These are phyloP conservation scores for Colletotrichum neosansevieriae DNA, from an alignment of 2,329 filamentous ascomycete genomes.

Conservation along the genomic window DNA sequence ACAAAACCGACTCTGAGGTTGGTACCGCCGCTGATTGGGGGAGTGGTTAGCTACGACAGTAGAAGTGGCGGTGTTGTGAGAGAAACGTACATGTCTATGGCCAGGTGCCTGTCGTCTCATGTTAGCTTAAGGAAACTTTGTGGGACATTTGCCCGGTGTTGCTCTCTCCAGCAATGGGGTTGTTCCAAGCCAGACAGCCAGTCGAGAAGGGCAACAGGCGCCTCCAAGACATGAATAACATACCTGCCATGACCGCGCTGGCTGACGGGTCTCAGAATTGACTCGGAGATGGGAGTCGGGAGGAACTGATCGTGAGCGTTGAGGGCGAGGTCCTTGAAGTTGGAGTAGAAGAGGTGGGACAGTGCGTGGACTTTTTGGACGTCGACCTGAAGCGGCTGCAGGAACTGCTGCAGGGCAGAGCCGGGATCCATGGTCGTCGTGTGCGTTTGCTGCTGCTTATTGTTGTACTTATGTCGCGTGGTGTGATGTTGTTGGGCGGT, in stretches of 20 bases:
- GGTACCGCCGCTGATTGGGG: conserved; percentile 69
- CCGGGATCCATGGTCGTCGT: conserved; percentile 29
- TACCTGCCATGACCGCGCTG: conserved; percentile 61
- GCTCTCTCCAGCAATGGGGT: too few species aligned
- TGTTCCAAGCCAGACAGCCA: too few species aligned
- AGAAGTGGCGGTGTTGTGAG: neutral
- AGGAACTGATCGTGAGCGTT: conserved; percentile 68
- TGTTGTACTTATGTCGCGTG: neutral
- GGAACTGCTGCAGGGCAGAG: conserved; percentile 54
- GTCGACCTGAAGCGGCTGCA: conserved; percentile 64
- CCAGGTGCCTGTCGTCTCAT: conserved; percentile 62
- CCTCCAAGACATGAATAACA: conserved; percentile 45
- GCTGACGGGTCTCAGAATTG: conserved; percentile 63
- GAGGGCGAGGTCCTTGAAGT: conserved; percentile 64
- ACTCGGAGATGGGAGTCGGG: conserved; percentile 71
- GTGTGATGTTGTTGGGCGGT: neutral
- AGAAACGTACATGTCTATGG: conserved; percentile 72
- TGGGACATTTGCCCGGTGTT: too few species aligned
- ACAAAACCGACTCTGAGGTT: conserved; percentile 78
- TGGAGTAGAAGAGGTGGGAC: conserved; percentile 59
- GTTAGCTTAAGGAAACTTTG: conserved; percentile 27
- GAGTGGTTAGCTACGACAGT: conserved; percentile 3
- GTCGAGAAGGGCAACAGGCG: neutral
- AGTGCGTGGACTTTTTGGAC: conserved; percentile 58
- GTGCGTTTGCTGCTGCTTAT: neutral